Conservation (phyloP, 176 grass and related monocot genomes). For the Metroxylon sagu region DNA sequence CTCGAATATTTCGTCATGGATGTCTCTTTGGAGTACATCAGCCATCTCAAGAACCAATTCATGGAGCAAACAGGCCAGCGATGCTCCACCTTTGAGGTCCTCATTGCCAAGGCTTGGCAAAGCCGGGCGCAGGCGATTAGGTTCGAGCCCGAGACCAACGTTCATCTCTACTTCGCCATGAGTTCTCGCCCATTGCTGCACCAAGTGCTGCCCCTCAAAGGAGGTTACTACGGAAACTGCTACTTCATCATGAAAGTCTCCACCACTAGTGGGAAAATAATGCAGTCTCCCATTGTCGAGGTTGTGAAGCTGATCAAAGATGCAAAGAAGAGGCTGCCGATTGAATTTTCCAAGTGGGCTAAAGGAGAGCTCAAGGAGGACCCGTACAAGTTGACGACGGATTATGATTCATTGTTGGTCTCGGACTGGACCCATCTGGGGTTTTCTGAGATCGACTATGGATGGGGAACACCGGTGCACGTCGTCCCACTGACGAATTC, state of each 20-base stretch:
- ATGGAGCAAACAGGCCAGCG: conserved; percentile 5
- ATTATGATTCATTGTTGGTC: conserved; percentile 59
- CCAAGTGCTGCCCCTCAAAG: not conserved
- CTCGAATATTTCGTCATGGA: conserved; percentile 10
- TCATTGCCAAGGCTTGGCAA: conserved; percentile 14
- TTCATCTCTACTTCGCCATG: conserved; percentile 15
- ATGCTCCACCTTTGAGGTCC: conserved; percentile 12
- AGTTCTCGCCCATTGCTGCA: conserved; percentile 5
- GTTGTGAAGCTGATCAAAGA: conserved; percentile 15
- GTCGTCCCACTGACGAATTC: conserved; percentile 82
- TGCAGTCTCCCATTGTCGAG: not conserved
- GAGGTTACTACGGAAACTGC: conserved; percentile 12
- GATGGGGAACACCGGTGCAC: conserved; percentile 71
- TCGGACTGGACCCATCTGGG: conserved; percentile 89
- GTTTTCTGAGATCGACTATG: conserved; percentile 84
- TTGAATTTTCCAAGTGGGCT: conserved; percentile 28
- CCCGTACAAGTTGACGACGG: conserved; percentile 84
- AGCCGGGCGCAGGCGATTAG: conserved; percentile 1
- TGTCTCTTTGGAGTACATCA: conserved; percentile 6
- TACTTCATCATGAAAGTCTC: conserved; percentile 15
- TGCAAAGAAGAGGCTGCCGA: conserved; percentile 6
- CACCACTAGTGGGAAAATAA: not conserved
- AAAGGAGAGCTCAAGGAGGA: conserved; percentile 30
- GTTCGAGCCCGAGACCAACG: not conserved
- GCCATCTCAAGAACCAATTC: conserved; percentile 9